A percentile compares a stretch with the other conserved stretches of the same genome.
phyloP scores from a whole-genome alignment of 1,284 basidiomycete genomes.

The Peniophora sp. region DNA sequence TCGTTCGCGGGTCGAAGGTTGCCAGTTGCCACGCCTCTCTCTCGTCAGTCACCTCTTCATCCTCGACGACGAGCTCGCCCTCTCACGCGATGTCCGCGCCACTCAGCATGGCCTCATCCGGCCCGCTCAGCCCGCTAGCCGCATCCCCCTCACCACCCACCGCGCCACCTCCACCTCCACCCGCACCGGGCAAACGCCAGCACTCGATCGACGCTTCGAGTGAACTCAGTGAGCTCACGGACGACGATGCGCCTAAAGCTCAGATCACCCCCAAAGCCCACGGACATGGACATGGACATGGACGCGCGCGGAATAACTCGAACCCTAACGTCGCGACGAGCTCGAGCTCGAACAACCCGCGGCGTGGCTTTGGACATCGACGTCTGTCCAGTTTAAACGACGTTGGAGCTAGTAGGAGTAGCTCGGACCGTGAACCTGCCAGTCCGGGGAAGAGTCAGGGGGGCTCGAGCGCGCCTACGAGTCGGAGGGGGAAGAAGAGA shows the following conservation, averaged over 20 bases:
- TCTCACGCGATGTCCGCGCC: conserved; percentile 33
- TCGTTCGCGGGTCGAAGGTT: neutral
- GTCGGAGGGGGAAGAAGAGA: conserved; percentile 40
- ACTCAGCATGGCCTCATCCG: conserved; percentile 49
- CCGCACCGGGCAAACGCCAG: conserved; percentile 4
- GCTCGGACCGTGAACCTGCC: conserved; percentile 4
- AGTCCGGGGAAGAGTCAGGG: neutral
- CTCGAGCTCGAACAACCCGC: neutral
- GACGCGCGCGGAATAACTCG: neutral
- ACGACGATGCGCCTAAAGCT: conserved; percentile 48
- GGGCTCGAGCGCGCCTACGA: conserved; percentile 2
- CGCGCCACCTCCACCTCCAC: conserved; percentile 8
- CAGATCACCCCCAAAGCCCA: neutral
- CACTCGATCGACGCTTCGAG: conserved; percentile 52
- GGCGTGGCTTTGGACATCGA: neutral
- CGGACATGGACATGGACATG: neutral
- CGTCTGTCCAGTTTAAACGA: conserved; percentile 10
- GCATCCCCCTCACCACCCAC: conserved; percentile 30
- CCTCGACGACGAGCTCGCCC: conserved; percentile 12
- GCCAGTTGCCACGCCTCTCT: neutral
- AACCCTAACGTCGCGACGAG: neutral
- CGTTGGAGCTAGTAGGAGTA: conserved; percentile 12
- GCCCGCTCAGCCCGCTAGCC: conserved; percentile 56
- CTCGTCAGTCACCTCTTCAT: neutral
- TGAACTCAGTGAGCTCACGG: conserved; percentile 74